Percentiles rank a stretch among this genome's conserved stretches.
Conservation (phyloP, 768 basidiomycete genomes). For the Steccherinum ochraceum region DNA sequence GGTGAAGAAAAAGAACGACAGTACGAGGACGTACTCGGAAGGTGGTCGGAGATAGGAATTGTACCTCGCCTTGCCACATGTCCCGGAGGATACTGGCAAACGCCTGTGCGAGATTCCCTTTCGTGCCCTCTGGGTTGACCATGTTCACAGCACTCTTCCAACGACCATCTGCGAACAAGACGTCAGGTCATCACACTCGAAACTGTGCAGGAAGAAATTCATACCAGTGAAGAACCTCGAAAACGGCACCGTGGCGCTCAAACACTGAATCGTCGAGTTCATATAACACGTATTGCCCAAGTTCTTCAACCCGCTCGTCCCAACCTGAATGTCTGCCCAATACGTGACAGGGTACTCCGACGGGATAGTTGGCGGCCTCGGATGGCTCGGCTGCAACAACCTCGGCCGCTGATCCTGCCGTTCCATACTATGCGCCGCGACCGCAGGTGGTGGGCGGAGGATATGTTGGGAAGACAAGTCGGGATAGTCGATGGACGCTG, state of each 20-base stretch:
- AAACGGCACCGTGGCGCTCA: constrained; percentile 92
- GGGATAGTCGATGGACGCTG: constrained; percentile 74
- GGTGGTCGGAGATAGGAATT: constrained; percentile 72
- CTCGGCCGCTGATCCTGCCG: constrained; percentile 70
- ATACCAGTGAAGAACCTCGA: constrained; percentile 86
- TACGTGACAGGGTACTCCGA: constrained; percentile 79
- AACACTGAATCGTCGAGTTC: constrained; percentile 96
- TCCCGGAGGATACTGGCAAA: constrained; percentile 82
- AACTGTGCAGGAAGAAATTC: constrained; percentile 15
- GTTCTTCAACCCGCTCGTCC: constrained; percentile 87
- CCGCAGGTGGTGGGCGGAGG: constrained; percentile 75
- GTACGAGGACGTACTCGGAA: constrained; percentile 66
- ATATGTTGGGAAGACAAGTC: constrained; percentile 55
- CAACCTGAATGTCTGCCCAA: constrained; percentile 78
- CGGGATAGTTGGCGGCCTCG: constrained; percentile 58
- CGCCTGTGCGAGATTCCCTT: constrained; percentile 72
- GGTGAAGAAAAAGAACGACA: constrained; percentile 6
- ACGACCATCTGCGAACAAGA: constrained; percentile 48
- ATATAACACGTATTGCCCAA: constrained; percentile 98
- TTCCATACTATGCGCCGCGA: constrained; percentile 61
- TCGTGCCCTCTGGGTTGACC: constrained; percentile 80
- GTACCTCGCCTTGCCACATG: constrained; percentile 83
- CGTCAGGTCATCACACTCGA: neutral
- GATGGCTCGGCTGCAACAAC: constrained; percentile 30
- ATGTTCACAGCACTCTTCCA: constrained; percentile 84